Evolutionary conservation across 495 filamentous ascomycete species (phyloP), one percentile per base, ranked within the genome.

Genomic region (Margaritispora aquatica): DNA sequence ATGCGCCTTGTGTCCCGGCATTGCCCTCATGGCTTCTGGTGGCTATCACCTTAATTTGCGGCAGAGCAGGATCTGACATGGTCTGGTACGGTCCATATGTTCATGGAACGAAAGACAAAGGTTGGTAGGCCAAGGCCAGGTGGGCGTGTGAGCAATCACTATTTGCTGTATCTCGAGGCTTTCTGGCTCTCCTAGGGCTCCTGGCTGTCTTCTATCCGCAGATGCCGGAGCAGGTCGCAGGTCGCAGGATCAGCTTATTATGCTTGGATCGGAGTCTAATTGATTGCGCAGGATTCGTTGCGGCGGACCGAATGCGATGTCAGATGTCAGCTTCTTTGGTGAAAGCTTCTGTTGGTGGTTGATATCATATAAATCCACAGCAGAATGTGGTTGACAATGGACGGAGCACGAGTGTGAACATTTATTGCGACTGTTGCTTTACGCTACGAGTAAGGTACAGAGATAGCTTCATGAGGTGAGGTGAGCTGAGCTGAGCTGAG

Each of bases 11-110:
- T 50, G 47, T n/a, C 47, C 20, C 21, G n/a, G 21, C 47, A 60
- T 51, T 60, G 15, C 61, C 55, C 19, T 71, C 66, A 59, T 64
- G 61, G 59, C 63, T 72, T n/a, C 68, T 62, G 21, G 71, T 63
- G 59, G 73, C 67, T 21, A 68, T 77, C 38, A 77, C 67, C 52
- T 69, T 68, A 59, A 77, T 73, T 47, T 73, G 70, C 29, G 76
- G 73, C 31, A 77, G 41, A 11, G 63, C 65, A 53, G 44, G 52
- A 17, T 72, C 64, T 44, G 73, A 70, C 75, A 77, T 77, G 61
- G 51, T 59, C 57, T 60, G 17, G 26, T 57, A 36, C 54, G 44
- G 58, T 58, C 65, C 65, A 67, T 67, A 52, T 55, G 65, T 56
- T 64, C 54, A 60, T 57, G 19, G 34, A 20, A 53, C n/a, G 52